A percentile compares a stretch with the other conserved stretches of the same genome.
Evolutionary conservation across 1,284 basidiomycete genomes (phyloP).

Genomic region (Fomitopsis pinicola): DNA sequence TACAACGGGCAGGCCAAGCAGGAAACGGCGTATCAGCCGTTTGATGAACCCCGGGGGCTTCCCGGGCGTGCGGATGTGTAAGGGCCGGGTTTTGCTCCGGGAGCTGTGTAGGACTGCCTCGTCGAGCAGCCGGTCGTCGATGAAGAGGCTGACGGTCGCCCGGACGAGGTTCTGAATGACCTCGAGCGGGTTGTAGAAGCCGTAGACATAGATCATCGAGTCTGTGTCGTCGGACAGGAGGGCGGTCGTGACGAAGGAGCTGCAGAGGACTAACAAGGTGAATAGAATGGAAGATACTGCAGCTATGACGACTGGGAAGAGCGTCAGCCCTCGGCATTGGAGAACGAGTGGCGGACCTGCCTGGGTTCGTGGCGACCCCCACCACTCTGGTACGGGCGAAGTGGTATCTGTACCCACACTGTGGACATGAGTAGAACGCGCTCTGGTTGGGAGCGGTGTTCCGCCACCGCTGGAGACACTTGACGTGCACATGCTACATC

Average conservation of each 20-base stretch:
- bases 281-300: slow-evolving; percentile 63
- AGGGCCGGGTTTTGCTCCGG: slow-evolving; percentile 4
- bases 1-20: slow-evolving; percentile 71
- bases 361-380: slow-evolving; percentile 70
- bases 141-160: slow-evolving; percentile 58
- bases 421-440: slow-evolving; percentile 71
- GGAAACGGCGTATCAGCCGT: slow-evolving; percentile 59
- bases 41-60: slow-evolving; percentile 42
- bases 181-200: slow-evolving; percentile 51
- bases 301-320: slow-evolving; percentile 53
- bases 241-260: slow-evolving; percentile 70
- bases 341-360: slow-evolving; percentile 33
- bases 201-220: slow-evolving; percentile 36
- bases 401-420: slow-evolving; percentile 71
- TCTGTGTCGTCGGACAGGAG: slow-evolving; percentile 48
- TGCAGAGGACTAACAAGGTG: slow-evolving; percentile 58
- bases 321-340: not conserved
- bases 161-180: slow-evolving; percentile 60
- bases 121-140: slow-evolving; percentile 46
- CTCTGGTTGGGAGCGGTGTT: slow-evolving; percentile 49
- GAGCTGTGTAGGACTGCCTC: slow-evolving; percentile 27
- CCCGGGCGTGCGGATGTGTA: slow-evolving; percentile 12
- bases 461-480: slow-evolving; percentile 73
- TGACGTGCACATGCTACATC: slow-evolving; percentile 66
- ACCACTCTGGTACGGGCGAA: slow-evolving; percentile 63